phyloP scores from a whole-genome alignment of 768 basidiomycete species.

The Inosperma sp. region DNA sequence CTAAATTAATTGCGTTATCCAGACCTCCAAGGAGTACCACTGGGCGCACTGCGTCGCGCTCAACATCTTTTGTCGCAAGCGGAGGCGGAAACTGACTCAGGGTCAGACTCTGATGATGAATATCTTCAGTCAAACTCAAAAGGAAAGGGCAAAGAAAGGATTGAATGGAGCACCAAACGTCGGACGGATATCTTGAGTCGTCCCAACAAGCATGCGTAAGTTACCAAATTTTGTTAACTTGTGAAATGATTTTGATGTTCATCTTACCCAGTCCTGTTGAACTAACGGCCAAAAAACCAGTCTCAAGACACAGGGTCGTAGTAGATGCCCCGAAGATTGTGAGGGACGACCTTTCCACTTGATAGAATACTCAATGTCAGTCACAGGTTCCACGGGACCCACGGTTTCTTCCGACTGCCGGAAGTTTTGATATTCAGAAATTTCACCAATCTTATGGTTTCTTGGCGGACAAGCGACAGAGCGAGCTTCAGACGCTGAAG shows the following conservation, averaged over 20 bases:
- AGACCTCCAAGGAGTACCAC: constrained; percentile 60
- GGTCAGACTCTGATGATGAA: constrained; percentile 29
- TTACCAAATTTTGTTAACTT: constrained; percentile 14
- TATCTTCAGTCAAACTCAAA: constrained; percentile 16
- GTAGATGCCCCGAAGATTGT: constrained; percentile 66
- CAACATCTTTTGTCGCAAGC: constrained; percentile 47
- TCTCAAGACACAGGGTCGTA: constrained; percentile 64
- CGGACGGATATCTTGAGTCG: constrained; percentile 55
- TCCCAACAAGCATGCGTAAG: constrained; percentile 83
- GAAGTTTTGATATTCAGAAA: constrained; percentile 57
- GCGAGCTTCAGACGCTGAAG: constrained; percentile 61
- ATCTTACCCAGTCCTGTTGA: constrained; percentile 60
- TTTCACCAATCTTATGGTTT: constrained; percentile 75
- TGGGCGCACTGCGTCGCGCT: constrained; percentile 63
- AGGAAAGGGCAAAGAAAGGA: constrained; percentile 34
- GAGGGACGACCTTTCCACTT: constrained; percentile 5
- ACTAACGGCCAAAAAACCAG: constrained; percentile 79
- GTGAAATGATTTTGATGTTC: constrained; percentile 6
- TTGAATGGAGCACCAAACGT: constrained; percentile 39
- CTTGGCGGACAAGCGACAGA: constrained; percentile 56
- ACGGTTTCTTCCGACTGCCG: constrained; percentile 72
- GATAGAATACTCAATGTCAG: constrained; percentile 1
- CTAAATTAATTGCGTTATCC: not conserved
- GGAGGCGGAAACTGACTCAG: constrained; percentile 36
- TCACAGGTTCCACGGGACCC: constrained; percentile 78